Base-by-base conservation (phyloP, 2,329 filamentous ascomycete genomes). In the Pleoardoris graminearum region DNA sequence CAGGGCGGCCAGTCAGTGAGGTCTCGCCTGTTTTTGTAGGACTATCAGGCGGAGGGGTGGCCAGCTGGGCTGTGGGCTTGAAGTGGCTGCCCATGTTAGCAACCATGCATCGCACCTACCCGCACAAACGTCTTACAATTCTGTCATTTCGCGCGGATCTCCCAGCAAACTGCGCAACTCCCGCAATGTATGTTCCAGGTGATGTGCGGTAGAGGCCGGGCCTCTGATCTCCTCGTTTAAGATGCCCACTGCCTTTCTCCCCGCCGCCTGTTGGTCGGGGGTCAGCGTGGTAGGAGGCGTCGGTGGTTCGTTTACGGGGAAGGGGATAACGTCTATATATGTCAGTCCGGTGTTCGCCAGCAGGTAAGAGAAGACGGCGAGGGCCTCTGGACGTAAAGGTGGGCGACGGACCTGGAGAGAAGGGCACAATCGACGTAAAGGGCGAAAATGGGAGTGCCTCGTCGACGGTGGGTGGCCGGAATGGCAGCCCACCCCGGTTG, bases 381-480 rank as follows among this genome's bases (percentile, higher is more conserved):
- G 38, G 16, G 42, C 46, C 49, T 45, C 29, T 16, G 25, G 23
- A 50, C 42, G 63, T 66, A 58, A 65, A 55, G 56, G 45, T 52
- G 53, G 32, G 46, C 17, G 53, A 72, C 76, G 60, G 74, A 91
- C 90, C 85, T 60, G 88, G 83, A 70, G 88, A 84, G 72, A 93
- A 90, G 2, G 90, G 89, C 47, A 90, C 81, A 43, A 92, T 87
- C 3, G 89, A 91, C 43, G 87, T 89, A 69, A 93, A 87, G 21
- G 90, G 90, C 46, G 89, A 90, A 74, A 86, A 92, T n/a, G 89
- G 88, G 39, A 94, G 79, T 25, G 89, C 89, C 67, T 94, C 88
- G 51, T 87, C 82, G 11, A 94, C 82, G 3, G 77, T 80, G 10
- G 78, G 77, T 19, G 78, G 71, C 22, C 74, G 64, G 41, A 69